Conservation (phyloP, 306 rosid species). For the Gleditsia sinensis region DNA sequence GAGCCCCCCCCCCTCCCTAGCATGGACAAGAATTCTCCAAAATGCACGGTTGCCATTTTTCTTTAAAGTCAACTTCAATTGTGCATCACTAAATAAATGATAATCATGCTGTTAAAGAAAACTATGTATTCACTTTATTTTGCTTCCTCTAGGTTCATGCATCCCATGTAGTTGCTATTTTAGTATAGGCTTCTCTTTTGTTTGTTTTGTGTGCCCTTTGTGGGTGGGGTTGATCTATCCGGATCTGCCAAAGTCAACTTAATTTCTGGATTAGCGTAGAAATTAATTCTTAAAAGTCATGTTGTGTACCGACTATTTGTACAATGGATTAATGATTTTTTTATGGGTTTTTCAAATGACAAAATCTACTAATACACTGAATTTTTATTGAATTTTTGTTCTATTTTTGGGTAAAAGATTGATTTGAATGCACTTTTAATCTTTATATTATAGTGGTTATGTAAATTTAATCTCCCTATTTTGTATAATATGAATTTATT, state of each 20-base stretch:
- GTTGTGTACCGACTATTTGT: too few relatives aligned
- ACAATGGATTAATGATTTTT: too few relatives aligned
- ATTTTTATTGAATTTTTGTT: too few relatives aligned
- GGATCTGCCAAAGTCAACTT: constrained; percentile 44
- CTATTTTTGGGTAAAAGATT: too few relatives aligned
- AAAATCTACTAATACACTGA: too few relatives aligned
- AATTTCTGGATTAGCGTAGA: constrained; percentile 29
- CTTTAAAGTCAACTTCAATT: constrained; percentile 42
- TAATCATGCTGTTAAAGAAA: constrained; percentile 31
- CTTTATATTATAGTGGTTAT: too few relatives aligned
- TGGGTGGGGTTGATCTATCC: constrained; percentile 38
- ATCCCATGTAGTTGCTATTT: constrained; percentile 31
- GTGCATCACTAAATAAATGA: constrained; percentile 22
- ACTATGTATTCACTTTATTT: constrained; percentile 28
- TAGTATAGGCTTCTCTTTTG: constrained; percentile 3
- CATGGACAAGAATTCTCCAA: constrained; percentile 21
- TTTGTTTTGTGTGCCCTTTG: neutral
- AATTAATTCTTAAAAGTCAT: too few relatives aligned
- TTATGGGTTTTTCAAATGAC: too few relatives aligned
- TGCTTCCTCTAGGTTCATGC: constrained; percentile 36
- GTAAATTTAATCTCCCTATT: too few relatives aligned
- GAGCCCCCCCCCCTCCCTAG: too few relatives aligned
- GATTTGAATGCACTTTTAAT: too few relatives aligned
- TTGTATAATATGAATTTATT: too few relatives aligned
- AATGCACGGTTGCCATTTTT: constrained; percentile 29